Evolutionary conservation across 257 asterid genomes (phyloP), one percentile per base, ranked within the genome.

Genomic region (Rehmannia glutinosa): DNA sequence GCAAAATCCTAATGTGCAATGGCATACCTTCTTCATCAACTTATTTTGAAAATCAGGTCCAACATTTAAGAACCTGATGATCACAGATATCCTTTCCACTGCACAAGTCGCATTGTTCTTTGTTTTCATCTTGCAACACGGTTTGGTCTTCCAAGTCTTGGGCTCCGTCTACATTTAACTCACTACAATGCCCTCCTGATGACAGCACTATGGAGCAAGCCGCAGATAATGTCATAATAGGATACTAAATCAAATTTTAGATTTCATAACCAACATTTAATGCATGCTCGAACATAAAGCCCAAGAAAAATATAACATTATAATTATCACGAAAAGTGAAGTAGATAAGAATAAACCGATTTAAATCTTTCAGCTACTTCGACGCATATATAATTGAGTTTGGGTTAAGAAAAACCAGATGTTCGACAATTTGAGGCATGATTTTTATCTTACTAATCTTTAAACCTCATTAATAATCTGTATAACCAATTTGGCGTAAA

Each of bases 21-120:
- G 45, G 35, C 45, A 28, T 36, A 83, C 93, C 87, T 86, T 86
- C 66, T 72, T 77, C 80, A 60, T 72, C 75, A 83, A 67, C 77
- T 77, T 86, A 63, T 66, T 64, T 46, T 62, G 80, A 64, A 69
- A 73, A 66, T 77, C 83, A 53, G 76, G 62, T 66, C 72, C 88
- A 46, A 91, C 80, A 75, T 81, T 85, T 67, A 71, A 89, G 95
- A 78, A 89, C 86, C 73, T 84, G 84, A 54, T 74, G 90, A 66
- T 88, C 77, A 62, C 90, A 89, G 64, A 89, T 86, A 46, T 86
- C 76, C 69, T 77, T 75, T 6, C 92, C 96, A 64, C 83, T 69
- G 76, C 83, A 83, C 70, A 77, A 71, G 46, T 83, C 85, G 27
- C 82, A 72, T 56, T 81, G 82, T 49, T 78, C 80, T 17, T 57